Base-by-base conservation (phyloP, 805 yeast genomes). In the Kazachstania taianensis region DNA sequence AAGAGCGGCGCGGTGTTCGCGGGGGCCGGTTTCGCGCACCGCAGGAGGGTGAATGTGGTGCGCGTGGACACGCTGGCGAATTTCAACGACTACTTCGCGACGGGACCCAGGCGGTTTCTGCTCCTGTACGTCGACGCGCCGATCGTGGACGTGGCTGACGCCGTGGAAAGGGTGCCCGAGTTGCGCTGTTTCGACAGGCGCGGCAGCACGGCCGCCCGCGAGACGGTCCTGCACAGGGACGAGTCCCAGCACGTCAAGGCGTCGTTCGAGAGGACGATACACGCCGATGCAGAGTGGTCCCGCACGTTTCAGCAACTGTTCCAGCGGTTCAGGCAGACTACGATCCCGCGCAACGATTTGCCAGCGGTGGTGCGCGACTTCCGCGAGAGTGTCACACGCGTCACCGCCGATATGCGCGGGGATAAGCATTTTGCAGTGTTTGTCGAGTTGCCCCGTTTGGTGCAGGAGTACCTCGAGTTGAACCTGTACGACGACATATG, bases 381-480 rank as follows among this genome's bases (percentile, higher is more conserved):
- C n/a, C n/a, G n/a, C n/a, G n/a, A n/a, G n/a, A n/a, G n/a, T n/a
- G n/a, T n/a, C n/a, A n/a, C n/a, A n/a, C n/a, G n/a, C n/a, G n/a
- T n/a, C n/a, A n/a, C n/a, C n/a, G n/a, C n/a, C n/a, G n/a, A n/a
- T n/a, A n/a, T n/a, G n/a, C n/a, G n/a, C n/a, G n/a, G n/a, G n/a
- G n/a, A n/a, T n/a, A n/a, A n/a, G n/a, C n/a, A n/a, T n/a, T n/a
- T n/a, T n/a, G n/a, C n/a, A n/a, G n/a, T n/a, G n/a, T n/a, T n/a
- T n/a, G n/a, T n/a, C n/a, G n/a, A n/a, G n/a, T n/a, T n/a, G n/a
- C n/a, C n/a, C n/a, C n/a, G n/a, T n/a, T 62, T 75, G 30, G 64
- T 85, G 2, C 79, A 76, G 46, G 75, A 74, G 37, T 83, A 83
- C 46, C 77, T 83, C 12, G 96, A 87, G 47, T 47, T 67, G 41